Evolutionary conservation across 169 alveolate genomes (phyloP), one percentile per base, ranked within the genome.

Genomic region (Babesia ovata): DNA sequence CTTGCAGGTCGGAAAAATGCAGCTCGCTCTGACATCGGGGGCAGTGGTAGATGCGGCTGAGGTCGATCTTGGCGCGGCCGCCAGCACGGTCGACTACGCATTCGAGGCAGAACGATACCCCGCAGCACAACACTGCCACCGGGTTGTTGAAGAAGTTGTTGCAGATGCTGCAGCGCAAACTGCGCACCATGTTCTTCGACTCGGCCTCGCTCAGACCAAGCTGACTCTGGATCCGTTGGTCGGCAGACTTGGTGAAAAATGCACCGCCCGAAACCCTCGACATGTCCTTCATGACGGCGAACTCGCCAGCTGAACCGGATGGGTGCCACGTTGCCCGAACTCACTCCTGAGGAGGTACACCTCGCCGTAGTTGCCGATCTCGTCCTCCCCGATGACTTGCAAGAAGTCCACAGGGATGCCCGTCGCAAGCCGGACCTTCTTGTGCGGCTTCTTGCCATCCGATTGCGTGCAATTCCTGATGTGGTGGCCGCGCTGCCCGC

Each of bases 401-500:
- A 92, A 59, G 62, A 92, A 92, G 67, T 92, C 91, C n/a, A 88
- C 84, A 0, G 96, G 96, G 9, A 92, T 92, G 39, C 96, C 96
- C n/a, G 96, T 92, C 12, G 96, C 93, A 8, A 94, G 90, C 44
- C 94, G 78, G 49, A 92, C 91, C 65, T 92, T 92, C 66, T 92
- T 92, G 52, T 92, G 91, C 29, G 63, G 77, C 39, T 87, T 72
- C 49, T 91, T 92, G 50, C 92, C 94, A 21, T 88, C 87, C 19
- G 79, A 86, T 60, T 75, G 81, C 11, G 88, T 73, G 61, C 96
- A 92, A 57, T 91, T 90, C 65, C 85, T 90, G 48, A 92, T 92
- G 53, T 92, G 92, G 52, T 92, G 96, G 11, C 96, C 96, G 39
- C 91, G 81, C 53, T 92, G 88, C 42, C 96, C 96, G 63, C 96